phyloP scores from a whole-genome alignment of 352 stramenopile genomes.

The Lagenidium sp. region DNA sequence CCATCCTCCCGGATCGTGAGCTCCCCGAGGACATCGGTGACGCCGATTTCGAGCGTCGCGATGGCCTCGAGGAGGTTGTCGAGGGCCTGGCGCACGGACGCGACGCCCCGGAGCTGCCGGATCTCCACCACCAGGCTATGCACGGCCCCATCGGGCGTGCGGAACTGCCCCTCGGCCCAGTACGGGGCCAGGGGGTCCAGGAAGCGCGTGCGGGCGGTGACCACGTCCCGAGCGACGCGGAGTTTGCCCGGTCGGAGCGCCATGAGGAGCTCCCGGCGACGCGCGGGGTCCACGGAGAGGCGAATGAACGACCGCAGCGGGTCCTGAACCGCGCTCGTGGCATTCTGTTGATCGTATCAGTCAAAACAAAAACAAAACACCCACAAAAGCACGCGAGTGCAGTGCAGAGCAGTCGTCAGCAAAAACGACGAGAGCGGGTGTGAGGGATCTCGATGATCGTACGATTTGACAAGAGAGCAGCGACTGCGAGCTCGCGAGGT shows the following conservation, averaged over 20 bases:
- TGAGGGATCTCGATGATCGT: no score
- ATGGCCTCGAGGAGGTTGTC: conserved; percentile 31
- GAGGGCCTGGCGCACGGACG: conserved; percentile 33
- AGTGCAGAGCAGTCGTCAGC: no score
- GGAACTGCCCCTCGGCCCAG: conserved; percentile 3
- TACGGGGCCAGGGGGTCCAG: conserved; percentile 10
- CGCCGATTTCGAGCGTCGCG: conserved; percentile 39
- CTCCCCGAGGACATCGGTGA: conserved; percentile 39
- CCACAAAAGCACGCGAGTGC: no score
- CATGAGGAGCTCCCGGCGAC: conserved; percentile 7
- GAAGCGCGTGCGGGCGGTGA: conserved; percentile 4
- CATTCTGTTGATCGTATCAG: no score
- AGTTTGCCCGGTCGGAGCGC: conserved; percentile 10
- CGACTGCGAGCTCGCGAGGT: no score
- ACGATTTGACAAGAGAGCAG: no score
- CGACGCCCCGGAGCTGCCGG: conserved; percentile 25
- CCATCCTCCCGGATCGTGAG: conserved; percentile 43
- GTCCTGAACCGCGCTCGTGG: no score
- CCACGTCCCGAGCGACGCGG: conserved; percentile 2
- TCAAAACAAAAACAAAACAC: no score
- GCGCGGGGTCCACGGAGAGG: conserved; percentile 2
- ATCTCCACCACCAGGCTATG: conserved; percentile 20
- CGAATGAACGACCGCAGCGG: conserved; percentile 10
- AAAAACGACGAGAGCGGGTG: no score
- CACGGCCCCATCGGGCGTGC: conserved; percentile 7